Conservation (phyloP, 306 rosid genomes). For the Astragalus glycyphyllos region DNA sequence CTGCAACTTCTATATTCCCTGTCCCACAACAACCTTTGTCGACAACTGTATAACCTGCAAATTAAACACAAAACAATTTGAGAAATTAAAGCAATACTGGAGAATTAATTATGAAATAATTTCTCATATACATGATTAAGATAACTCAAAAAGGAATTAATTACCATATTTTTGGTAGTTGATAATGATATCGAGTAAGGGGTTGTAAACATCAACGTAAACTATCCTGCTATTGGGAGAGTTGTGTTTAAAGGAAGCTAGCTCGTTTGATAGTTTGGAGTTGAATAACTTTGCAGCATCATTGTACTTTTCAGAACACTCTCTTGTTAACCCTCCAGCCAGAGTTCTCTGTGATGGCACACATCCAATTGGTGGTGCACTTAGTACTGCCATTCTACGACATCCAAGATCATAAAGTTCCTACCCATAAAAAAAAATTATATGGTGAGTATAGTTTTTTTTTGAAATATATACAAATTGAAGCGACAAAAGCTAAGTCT, state of each 20-base stretch:
- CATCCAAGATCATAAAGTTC: constrained; percentile 61
- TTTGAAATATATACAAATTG: neutral
- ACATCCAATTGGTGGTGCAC: constrained; percentile 81
- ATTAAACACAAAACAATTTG: neutral
- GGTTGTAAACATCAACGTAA: constrained; percentile 68
- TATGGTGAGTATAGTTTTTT: constrained; percentile 2
- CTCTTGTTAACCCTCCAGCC: constrained; percentile 61
- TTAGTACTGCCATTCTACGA: constrained; percentile 59
- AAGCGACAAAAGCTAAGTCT: no score
- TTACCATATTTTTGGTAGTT: constrained; percentile 64
- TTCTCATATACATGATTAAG: no score
- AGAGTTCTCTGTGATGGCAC: constrained; percentile 85
- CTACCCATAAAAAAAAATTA: constrained; percentile 35
- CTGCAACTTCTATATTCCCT: constrained; percentile 64
- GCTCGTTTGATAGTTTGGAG: constrained; percentile 43
- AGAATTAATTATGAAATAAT: neutral
- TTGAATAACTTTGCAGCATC: constrained; percentile 66
- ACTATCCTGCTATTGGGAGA: constrained; percentile 47
- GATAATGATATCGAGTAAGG: constrained; percentile 61
- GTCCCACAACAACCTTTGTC: constrained; percentile 83
- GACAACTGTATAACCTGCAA: constrained; percentile 56
- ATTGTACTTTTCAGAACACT: constrained; percentile 65
- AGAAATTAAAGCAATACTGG: neutral
- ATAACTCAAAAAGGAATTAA: neutral
- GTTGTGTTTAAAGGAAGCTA: constrained; percentile 32